Conservation (phyloP, 2,329 filamentous ascomycete genomes). For the Rhytidhysteron rufulum region DNA sequence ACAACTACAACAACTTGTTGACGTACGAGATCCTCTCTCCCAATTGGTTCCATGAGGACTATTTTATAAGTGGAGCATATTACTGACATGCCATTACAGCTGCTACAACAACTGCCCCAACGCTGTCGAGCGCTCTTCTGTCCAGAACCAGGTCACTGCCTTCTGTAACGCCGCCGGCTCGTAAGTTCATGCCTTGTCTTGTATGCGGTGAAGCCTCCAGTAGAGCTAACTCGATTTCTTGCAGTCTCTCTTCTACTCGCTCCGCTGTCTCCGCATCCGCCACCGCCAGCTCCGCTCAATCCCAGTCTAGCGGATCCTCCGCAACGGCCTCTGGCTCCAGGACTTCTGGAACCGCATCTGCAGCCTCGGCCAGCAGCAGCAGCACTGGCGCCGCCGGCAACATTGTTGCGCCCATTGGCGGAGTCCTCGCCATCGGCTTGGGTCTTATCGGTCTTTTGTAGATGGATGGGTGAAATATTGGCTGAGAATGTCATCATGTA, state of each 20-base stretch:
- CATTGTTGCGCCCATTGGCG: constrained; percentile 12
- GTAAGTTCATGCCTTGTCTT: constrained; percentile 21
- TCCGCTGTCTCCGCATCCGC: constrained; percentile 3
- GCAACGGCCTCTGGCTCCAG: constrained; percentile 3
- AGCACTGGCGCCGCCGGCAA: constrained; percentile 11
- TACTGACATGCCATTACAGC: constrained; percentile 24
- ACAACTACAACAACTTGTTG: constrained; percentile 50
- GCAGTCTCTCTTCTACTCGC: constrained; percentile 8
- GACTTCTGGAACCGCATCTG: constrained; percentile 4
- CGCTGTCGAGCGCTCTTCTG: constrained; percentile 33
- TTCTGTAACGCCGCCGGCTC: constrained; percentile 43
- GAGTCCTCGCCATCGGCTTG: constrained; percentile 14
- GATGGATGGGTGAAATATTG: neutral
- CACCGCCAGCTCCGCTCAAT: constrained; percentile 1
- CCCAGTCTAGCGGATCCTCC: neutral
- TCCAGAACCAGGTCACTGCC: constrained; percentile 31
- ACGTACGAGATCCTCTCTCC: constrained; percentile 35
- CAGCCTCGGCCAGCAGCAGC: constrained; percentile 1
- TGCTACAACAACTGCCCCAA: constrained; percentile 64
- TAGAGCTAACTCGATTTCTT: constrained; percentile 3
- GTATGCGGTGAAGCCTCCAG: no score
- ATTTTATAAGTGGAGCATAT: no score
- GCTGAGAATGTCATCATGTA: neutral
- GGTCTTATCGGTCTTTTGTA: constrained; percentile 17
- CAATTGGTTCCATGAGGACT: neutral